These are phyloP conservation scores for Medicago ruthenica DNA, from an alignment of 306 rosid species.

Conservation along the genomic window DNA sequence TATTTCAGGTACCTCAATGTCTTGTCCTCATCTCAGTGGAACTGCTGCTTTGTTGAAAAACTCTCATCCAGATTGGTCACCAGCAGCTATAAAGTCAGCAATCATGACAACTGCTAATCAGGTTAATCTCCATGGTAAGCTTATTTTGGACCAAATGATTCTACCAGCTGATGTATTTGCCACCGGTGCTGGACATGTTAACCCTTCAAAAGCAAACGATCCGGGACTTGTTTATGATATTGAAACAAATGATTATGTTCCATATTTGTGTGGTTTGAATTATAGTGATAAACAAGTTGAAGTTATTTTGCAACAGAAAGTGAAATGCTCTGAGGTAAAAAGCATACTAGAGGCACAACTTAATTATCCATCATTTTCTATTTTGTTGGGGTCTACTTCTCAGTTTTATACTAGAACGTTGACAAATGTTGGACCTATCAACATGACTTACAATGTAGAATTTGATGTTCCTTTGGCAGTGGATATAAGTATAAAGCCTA, in stretches of 20 bases:
- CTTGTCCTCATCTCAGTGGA: constrained; percentile 66
- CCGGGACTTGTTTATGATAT: constrained; percentile 62
- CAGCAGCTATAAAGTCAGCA: constrained; percentile 66
- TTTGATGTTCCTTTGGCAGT: constrained; percentile 44
- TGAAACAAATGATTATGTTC: constrained; percentile 53
- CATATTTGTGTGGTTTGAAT: constrained; percentile 61
- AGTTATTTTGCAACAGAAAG: constrained; percentile 36
- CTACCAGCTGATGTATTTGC: constrained; percentile 52
- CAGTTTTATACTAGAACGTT: constrained; percentile 52
- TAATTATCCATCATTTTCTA: constrained; percentile 61
- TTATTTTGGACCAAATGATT: constrained; percentile 45
- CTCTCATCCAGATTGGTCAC: constrained; percentile 73
- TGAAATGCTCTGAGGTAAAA: constrained; percentile 46
- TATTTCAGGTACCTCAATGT: constrained; percentile 62
- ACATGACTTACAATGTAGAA: constrained; percentile 44
- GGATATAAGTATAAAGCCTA: constrained; percentile 40
- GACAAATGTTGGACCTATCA: constrained; percentile 56
- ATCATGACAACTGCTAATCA: constrained; percentile 49
- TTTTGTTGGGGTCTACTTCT: constrained; percentile 36
- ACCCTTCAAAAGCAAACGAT: constrained; percentile 59
- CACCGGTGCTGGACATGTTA: constrained; percentile 63
- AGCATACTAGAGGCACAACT: constrained; percentile 50
- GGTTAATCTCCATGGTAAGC: constrained; percentile 39
- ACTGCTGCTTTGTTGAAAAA: constrained; percentile 59
- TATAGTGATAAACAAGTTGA: constrained; percentile 52